phyloP scores from a whole-genome alignment of 1,284 basidiomycete species.

The Ganoderma resinaceum region DNA sequence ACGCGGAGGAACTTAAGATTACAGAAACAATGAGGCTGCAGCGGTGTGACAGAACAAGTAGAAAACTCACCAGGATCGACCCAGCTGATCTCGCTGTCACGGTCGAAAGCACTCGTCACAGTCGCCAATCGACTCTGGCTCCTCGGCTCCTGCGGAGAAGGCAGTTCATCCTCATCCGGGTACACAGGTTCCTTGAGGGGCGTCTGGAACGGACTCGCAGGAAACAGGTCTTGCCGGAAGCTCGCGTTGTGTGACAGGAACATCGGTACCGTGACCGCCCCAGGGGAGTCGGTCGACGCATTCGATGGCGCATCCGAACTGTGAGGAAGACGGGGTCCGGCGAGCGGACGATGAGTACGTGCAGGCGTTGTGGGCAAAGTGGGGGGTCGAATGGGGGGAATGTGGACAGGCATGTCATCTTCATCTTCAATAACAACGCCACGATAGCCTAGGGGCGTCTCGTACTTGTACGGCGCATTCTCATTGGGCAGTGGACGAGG shows the following conservation, averaged over 20 bases:
- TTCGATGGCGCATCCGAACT: slow-evolving; percentile 58
- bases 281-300: slow-evolving; percentile 51
- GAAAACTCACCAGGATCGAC: slow-evolving; percentile 58
- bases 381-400: slow-evolving; percentile 41
- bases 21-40: background rate
- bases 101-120: slow-evolving; percentile 46
- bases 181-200: slow-evolving; percentile 66
- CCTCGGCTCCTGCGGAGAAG: slow-evolving; percentile 58
- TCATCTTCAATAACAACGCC: slow-evolving; percentile 78
- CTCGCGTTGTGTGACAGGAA: slow-evolving; percentile 56
- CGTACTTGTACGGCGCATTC: slow-evolving; percentile 39
- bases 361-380: slow-evolving; percentile 45
- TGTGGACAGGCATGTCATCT: slow-evolving; percentile 57
- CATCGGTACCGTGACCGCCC: slow-evolving; percentile 52
- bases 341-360: slow-evolving; percentile 31
- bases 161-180: slow-evolving; percentile 67
- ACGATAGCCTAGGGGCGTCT: slow-evolving; percentile 57
- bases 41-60: background rate
- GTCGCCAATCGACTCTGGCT: slow-evolving; percentile 34
- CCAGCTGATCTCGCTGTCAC: slow-evolving; percentile 77
- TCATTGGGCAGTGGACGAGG: slow-evolving; percentile 35
- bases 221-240: slow-evolving; percentile 60
- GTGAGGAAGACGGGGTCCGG: slow-evolving; percentile 49
- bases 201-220: slow-evolving; percentile 75
- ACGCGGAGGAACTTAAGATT: slow-evolving; percentile 39